A percentile compares a stretch with the other conserved stretches of the same genome.
Conservation (phyloP, 768 basidiomycete species). For the Dictyophora rubrovolvata region DNA sequence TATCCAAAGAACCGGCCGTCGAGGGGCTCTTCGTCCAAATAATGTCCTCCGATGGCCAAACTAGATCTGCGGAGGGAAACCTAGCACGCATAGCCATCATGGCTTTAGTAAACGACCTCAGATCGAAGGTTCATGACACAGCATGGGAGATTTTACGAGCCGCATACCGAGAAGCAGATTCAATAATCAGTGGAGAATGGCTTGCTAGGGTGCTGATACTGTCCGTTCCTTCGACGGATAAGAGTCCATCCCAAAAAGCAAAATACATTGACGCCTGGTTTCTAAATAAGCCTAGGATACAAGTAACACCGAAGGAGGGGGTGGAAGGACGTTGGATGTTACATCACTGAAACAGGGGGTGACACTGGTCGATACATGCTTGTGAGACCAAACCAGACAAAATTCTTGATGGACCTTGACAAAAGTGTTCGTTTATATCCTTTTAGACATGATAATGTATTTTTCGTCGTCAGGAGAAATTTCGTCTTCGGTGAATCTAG, state of each 20-base stretch:
- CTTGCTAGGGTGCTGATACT: constrained; percentile 9
- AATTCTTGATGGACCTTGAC: not conserved
- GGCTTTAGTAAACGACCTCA: constrained; percentile 36
- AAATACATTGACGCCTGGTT: constrained; percentile 17
- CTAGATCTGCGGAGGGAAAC: constrained; percentile 9
- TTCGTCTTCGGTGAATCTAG: constrained; percentile 45
- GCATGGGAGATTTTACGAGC: constrained; percentile 51
- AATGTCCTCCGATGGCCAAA: not conserved
- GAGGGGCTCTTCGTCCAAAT: not conserved
- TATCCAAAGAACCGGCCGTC: constrained; percentile 25
- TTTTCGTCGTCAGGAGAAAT: constrained; percentile 32
- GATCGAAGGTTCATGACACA: constrained; percentile 39
- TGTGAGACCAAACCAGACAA: not conserved
- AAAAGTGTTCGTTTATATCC: not conserved
- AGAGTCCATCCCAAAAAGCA: too few relatives aligned
- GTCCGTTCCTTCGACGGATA: not conserved
- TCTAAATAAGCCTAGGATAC: constrained; percentile 23
- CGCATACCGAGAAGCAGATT: constrained; percentile 53
- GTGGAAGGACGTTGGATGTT: constrained; percentile 50
- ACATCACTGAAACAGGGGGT: constrained; percentile 17
- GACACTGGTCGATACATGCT: not conserved
- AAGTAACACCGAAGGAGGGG: constrained; percentile 49
- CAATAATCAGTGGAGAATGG: constrained; percentile 19
- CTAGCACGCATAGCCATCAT: constrained; percentile 34
- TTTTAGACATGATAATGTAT: not conserved